A percentile compares a stretch with the other conserved stretches of the same genome.
phyloP scores from a whole-genome alignment of 495 filamentous ascomycete species.

The Daldinia caldariorum region DNA sequence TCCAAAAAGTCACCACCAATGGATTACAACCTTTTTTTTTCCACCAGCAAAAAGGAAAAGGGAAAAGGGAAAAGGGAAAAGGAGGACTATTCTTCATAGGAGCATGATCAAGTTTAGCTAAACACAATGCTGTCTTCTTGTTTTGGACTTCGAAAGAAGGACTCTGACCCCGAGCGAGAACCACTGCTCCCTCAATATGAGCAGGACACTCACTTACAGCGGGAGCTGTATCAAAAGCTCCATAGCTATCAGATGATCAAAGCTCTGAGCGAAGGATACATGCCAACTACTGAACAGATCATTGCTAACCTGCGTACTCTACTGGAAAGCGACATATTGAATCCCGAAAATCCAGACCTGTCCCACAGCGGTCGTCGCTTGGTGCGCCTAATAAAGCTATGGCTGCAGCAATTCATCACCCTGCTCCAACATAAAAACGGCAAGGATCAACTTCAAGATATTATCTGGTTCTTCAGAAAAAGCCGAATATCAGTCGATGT shows the following conservation, averaged over 20 bases:
- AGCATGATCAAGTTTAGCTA: slow-evolving; percentile 20
- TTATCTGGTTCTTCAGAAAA: slow-evolving; percentile 84
- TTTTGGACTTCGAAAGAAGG: slow-evolving; percentile 51
- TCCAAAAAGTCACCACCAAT: slow-evolving; percentile 9
- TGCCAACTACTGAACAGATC: slow-evolving; percentile 88
- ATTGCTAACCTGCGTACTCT: slow-evolving; percentile 85
- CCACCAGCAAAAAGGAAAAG: not conserved
- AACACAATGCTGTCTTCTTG: slow-evolving; percentile 48
- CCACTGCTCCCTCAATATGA: slow-evolving; percentile 86
- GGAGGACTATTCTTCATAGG: slow-evolving; percentile 19
- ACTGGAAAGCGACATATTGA: slow-evolving; percentile 79
- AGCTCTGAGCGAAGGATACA: slow-evolving; percentile 84
- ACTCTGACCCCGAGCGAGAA: slow-evolving; percentile 64
- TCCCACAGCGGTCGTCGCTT: slow-evolving; percentile 80
- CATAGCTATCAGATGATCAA: slow-evolving; percentile 92
- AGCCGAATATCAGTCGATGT: slow-evolving; percentile 75
- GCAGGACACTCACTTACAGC: slow-evolving; percentile 82
- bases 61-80: not conserved
- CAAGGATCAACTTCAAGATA: slow-evolving; percentile 88
- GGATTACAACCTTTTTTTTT: slow-evolving; percentile 15
- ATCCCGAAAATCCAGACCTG: slow-evolving; percentile 76
- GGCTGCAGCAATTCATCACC: slow-evolving; percentile 78
- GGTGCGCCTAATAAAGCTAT: slow-evolving; percentile 74
- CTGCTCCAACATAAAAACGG: slow-evolving; percentile 82
- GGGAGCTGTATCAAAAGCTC: slow-evolving; percentile 81